Percentiles rank a stretch among this genome's conserved stretches.
Conservation (phyloP, 2,329 filamentous ascomycete species). For the Thielaviopsis euricoi region DNA sequence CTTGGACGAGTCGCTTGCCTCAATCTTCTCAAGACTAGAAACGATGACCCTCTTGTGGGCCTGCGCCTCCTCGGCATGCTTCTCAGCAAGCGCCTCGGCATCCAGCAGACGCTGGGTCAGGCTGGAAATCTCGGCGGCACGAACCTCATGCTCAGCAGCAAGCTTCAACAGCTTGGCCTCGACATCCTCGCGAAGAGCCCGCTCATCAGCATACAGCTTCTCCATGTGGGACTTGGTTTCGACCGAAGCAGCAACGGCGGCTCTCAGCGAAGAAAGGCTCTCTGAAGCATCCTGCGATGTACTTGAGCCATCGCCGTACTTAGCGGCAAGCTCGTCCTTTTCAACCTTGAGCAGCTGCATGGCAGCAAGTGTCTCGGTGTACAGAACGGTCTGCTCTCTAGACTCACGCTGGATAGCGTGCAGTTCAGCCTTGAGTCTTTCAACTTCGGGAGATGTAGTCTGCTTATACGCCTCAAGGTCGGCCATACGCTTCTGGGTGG, state of each 20-base stretch:
- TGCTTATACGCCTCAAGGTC: conserved; percentile 77
- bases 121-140: conserved; percentile 59
- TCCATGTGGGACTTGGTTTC: conserved; percentile 65
- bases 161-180: conserved; percentile 64
- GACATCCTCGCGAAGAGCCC: conserved; percentile 53
- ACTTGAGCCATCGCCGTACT: conserved; percentile 49
- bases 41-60: conserved; percentile 73
- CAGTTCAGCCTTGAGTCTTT: conserved; percentile 70
- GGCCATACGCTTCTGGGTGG: conserved; percentile 64
- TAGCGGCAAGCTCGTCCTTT: conserved; percentile 57
- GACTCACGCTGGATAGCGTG: conserved; percentile 63
- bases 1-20: conserved; percentile 33
- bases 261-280: conserved; percentile 58
- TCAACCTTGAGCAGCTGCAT: conserved; percentile 69
- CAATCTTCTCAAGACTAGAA: conserved; percentile 62
- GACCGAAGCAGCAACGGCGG: conserved; percentile 62
- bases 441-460: conserved; percentile 67
- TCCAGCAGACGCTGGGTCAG: conserved; percentile 61
- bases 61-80: conserved; percentile 71
- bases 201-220: conserved; percentile 69
- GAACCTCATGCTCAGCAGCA: conserved; percentile 67
- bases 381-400: conserved; percentile 64
- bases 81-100: conserved; percentile 75
- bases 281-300: conserved; percentile 52
- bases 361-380: conserved; percentile 59